A percentile compares a stretch with the other conserved stretches of the same genome.
Conservation (phyloP, 805 yeast species). For the Komagataella populi region DNA sequence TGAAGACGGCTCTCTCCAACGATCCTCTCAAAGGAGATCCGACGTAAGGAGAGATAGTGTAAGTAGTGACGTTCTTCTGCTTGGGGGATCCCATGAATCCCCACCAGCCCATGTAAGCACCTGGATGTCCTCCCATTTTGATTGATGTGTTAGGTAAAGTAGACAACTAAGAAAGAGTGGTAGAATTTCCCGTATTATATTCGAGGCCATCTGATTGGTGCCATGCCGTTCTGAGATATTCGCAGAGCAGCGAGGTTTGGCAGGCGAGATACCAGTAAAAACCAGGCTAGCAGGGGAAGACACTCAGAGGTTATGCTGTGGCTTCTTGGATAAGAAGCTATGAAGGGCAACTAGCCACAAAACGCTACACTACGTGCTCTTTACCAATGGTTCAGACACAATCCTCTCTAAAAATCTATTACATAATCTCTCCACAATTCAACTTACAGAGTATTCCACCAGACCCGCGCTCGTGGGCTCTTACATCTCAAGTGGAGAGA, state of each 20-base stretch:
- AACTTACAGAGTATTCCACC: not conserved
- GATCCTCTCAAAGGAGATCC: slow-evolving; percentile 86
- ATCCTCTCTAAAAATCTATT: too few relatives aligned
- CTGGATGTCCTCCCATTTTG: slow-evolving; percentile 56
- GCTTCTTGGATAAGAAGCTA: not conserved
- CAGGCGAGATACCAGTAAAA: not conserved
- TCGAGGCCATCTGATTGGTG: not conserved
- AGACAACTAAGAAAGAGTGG: not conserved
- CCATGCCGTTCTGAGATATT: not conserved
- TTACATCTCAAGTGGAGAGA: not conserved
- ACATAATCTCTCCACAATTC: not conserved
- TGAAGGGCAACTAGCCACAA: not conserved
- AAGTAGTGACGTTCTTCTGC: slow-evolving; percentile 76
- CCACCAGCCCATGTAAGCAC: slow-evolving; percentile 97
- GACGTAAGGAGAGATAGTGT: slow-evolving; percentile 88
- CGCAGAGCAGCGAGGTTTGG: not conserved
- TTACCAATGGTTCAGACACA: not conserved
- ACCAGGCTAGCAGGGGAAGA: not conserved
- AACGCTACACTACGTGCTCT: not conserved
- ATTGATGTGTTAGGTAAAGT: slow-evolving; percentile 3
- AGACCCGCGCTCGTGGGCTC: not conserved
- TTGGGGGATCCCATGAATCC: slow-evolving; percentile 75
- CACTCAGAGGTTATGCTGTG: not conserved
- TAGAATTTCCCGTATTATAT: not conserved
- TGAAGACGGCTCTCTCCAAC: slow-evolving; percentile 76